Conservation (phyloP, 2,329 filamentous ascomycete genomes). For the Rhinocladiella similis region DNA sequence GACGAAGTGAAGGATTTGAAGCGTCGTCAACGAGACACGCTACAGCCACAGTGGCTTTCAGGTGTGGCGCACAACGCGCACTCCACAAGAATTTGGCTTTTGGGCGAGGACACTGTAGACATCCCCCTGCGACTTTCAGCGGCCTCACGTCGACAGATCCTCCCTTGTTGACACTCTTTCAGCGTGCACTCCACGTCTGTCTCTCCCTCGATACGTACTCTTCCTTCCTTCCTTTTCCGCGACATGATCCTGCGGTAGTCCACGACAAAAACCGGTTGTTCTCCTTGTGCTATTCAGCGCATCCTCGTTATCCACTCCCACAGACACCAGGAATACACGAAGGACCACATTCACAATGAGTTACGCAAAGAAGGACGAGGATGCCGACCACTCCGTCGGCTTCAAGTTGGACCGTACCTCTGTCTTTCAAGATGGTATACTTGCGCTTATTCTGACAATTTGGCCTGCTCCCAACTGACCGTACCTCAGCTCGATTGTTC, state of each 20-base stretch:
- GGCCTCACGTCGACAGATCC: conserved; percentile 2
- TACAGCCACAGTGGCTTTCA: background rate
- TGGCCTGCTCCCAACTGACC: conserved; percentile 7
- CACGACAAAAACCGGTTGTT: conserved; percentile 4
- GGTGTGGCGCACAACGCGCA: background rate
- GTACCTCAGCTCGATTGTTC: conserved; percentile 79
- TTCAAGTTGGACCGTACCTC: conserved; percentile 97
- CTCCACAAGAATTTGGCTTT: conserved; percentile 14
- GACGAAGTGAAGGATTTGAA: too few species aligned
- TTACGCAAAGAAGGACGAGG: conserved; percentile 99
- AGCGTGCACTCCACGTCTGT: conserved; percentile 1
- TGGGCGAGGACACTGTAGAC: conserved; percentile 15
- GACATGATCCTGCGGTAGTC: conserved; percentile 29
- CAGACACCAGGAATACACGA: conserved; percentile 24
- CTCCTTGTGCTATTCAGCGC: conserved; percentile 6
- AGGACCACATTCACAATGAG: conserved; percentile 62
- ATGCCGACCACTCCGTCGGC: conserved; percentile 87
- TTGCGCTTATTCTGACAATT: background rate
- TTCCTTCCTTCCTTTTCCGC: conserved; percentile 4
- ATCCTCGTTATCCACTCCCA: conserved; percentile 20
- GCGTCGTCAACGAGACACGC: too few species aligned
- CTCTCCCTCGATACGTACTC: background rate
- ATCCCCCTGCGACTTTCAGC: conserved; percentile 11
- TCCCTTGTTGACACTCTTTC: conserved; percentile 5
- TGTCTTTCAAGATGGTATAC: conserved; percentile 94